Percentiles rank a stretch among this genome's conserved stretches.
phyloP scores from a whole-genome alignment of 1,139 yeast genomes.

The Zhuliangozyma blackwelliae region DNA sequence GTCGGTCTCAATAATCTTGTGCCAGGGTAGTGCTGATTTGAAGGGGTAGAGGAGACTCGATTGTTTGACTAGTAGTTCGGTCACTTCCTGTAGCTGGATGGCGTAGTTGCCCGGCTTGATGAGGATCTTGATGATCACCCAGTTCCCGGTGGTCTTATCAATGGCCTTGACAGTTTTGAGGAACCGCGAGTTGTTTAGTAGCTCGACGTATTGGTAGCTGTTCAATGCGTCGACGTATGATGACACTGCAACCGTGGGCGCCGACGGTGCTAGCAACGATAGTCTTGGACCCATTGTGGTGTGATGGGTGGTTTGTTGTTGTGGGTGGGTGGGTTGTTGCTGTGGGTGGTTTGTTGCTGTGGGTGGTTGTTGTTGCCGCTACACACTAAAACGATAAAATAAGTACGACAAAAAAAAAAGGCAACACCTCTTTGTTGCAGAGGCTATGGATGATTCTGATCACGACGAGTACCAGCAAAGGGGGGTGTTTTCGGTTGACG shows the following conservation, averaged over 20 bases:
- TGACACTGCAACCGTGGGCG: constrained; percentile 87
- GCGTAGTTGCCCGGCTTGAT: constrained; percentile 59
- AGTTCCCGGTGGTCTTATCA: constrained; percentile 54
- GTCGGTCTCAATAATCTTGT: constrained; percentile 77
- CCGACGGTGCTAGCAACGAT: constrained; percentile 82
- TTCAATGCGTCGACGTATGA: constrained; percentile 81
- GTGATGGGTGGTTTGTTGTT: not conserved
- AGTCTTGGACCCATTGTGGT: constrained; percentile 75
- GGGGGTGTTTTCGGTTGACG: constrained; percentile 19
- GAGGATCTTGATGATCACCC: constrained; percentile 72
- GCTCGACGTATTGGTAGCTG: constrained; percentile 66
- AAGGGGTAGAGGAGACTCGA: constrained; percentile 41
- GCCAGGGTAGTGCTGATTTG: constrained; percentile 68
- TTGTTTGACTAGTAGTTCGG: constrained; percentile 33
- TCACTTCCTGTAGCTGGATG: constrained; percentile 28
- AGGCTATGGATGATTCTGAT: constrained; percentile 1
- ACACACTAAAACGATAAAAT: not conserved
- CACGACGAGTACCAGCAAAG: constrained; percentile 21
- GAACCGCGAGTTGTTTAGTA: constrained; percentile 74
- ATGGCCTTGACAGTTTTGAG: constrained; percentile 81
- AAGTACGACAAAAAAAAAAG: no score
- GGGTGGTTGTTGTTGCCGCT: not conserved
- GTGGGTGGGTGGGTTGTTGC: not conserved
- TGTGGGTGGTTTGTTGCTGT: not conserved
- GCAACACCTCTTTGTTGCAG: not conserved